These are phyloP conservation scores for Candida chilensis DNA, from an alignment of 805 yeast genomes.

Conservation along the genomic window DNA sequence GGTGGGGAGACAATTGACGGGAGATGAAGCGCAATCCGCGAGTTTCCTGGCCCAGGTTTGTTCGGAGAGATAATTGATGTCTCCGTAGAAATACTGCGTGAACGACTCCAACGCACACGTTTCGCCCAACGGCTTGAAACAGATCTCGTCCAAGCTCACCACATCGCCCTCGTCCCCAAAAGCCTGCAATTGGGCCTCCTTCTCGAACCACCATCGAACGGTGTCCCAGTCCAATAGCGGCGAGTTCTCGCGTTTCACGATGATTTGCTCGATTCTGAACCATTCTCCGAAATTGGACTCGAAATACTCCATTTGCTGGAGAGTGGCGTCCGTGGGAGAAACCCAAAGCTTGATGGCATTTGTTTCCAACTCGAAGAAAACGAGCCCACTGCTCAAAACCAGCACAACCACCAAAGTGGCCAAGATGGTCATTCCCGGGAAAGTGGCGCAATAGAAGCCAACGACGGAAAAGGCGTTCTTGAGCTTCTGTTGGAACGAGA, in stretches of 20 bases:
- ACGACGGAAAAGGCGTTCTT: conserved; percentile 35
- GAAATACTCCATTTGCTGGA: conserved; percentile 54
- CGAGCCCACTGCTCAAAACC: conserved; percentile 42
- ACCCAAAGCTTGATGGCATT: conserved; percentile 90
- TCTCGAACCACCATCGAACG: conserved; percentile 83
- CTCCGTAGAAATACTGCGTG: conserved; percentile 79
- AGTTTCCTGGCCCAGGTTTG: conserved; percentile 48
- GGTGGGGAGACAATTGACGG: conserved; percentile 82
- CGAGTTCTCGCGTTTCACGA: conserved; percentile 56
- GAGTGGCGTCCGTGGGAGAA: conserved; percentile 64
- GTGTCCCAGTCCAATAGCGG: conserved; percentile 60
- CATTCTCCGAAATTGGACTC: conserved; percentile 87
- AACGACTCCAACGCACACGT: conserved; percentile 80
- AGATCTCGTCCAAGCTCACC: conserved; percentile 52
- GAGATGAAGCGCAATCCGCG: conserved; percentile 59
- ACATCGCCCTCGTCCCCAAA: background rate
- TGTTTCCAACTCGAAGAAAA: conserved; percentile 52
- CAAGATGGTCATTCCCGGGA: conserved; percentile 33
- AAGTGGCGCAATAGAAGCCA: conserved; percentile 52
- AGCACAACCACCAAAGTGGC: conserved; percentile 20
- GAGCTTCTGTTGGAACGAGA: too few relatives aligned
- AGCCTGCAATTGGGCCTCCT: conserved; percentile 38
- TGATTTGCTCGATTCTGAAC: conserved; percentile 80
- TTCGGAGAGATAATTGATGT: conserved; percentile 36
- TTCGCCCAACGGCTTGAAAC: conserved; percentile 77